These are phyloP conservation scores for Zygoascus hellenicus DNA, from an alignment of 1,139 yeast genomes.

Conservation along the genomic window DNA sequence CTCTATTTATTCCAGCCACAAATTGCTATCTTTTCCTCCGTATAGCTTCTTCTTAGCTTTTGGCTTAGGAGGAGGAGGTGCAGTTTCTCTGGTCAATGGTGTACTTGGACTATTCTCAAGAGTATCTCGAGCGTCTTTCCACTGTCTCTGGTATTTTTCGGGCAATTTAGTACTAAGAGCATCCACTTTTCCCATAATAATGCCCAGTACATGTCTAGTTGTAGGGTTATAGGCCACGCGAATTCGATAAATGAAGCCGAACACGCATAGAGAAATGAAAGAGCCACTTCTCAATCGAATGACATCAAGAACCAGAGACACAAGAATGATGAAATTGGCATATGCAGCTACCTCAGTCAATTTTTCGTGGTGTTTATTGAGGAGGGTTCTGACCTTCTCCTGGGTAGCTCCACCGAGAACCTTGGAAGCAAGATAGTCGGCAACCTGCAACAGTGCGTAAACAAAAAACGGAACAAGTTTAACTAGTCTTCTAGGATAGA, in stretches of 20 bases:
- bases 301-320: constrained; percentile 46
- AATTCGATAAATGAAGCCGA: constrained; percentile 60
- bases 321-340: constrained; percentile 54
- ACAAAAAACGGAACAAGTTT: constrained; percentile 59
- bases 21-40: constrained; percentile 10
- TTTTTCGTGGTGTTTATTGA: constrained; percentile 51
- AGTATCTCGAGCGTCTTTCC: constrained; percentile 49
- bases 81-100: constrained; percentile 9
- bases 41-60: constrained; percentile 6
- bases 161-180: constrained; percentile 53
- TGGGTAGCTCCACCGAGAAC: constrained; percentile 54
- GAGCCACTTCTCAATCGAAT: constrained; percentile 59
- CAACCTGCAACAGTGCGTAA: constrained; percentile 64
- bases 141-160: constrained; percentile 46
- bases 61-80: constrained; percentile 11
- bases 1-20: constrained; percentile 7
- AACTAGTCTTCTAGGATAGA: constrained; percentile 46
- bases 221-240: constrained; percentile 68
- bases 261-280: constrained; percentile 53
- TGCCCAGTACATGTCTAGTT: constrained; percentile 56
- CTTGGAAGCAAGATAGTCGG: constrained; percentile 53
- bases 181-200: constrained; percentile 42
- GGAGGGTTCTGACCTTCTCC: constrained; percentile 39
- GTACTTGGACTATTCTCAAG: constrained; percentile 23
- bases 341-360: constrained; percentile 63